These are phyloP conservation scores for Zymoseptoria ardabiliae DNA, from an alignment of 2,329 filamentous ascomycete genomes.

Conservation along the genomic window DNA sequence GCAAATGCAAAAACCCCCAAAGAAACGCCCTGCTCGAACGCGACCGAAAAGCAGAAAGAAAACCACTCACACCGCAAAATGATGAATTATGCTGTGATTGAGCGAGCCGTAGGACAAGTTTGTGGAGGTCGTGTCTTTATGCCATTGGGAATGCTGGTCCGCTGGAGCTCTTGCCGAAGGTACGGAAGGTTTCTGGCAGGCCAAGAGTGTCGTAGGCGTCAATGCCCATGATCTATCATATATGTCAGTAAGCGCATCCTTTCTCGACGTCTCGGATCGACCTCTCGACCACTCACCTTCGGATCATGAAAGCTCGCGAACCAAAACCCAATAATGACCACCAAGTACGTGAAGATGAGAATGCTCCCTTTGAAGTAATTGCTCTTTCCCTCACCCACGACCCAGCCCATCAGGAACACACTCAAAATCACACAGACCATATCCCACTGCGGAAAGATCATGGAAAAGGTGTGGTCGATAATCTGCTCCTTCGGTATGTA, in stretches of 20 bases:
- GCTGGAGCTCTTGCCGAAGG: slow-evolving; percentile 14
- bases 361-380: slow-evolving; percentile 99
- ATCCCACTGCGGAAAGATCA: slow-evolving; percentile 98
- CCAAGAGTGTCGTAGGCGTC: slow-evolving; percentile 22
- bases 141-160: slow-evolving; percentile 8
- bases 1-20: not conserved
- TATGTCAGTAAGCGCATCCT: slow-evolving; percentile 3
- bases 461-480: slow-evolving; percentile 60
- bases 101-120: no score
- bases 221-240: slow-evolving; percentile 16
- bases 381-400: slow-evolving; percentile 97
- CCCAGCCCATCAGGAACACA: slow-evolving; percentile 92
- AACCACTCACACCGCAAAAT: not conserved
- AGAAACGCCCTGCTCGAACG: not conserved
- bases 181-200: slow-evolving; percentile 15
- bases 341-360: slow-evolving; percentile 82
- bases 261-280: not conserved
- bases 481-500: slow-evolving; percentile 50
- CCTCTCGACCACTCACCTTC: slow-evolving; percentile 29
- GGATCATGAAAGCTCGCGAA: slow-evolving; percentile 61
- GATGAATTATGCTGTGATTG: no score
- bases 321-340: slow-evolving; percentile 87
- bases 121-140: not conserved
- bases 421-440: slow-evolving; percentile 96
- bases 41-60: not conserved